Percentiles rank a stretch among this genome's conserved stretches.
These are phyloP conservation scores for Aspergillus tubingensis DNA, from an alignment of 2,329 filamentous ascomycete genomes.

Conservation along the genomic window DNA sequence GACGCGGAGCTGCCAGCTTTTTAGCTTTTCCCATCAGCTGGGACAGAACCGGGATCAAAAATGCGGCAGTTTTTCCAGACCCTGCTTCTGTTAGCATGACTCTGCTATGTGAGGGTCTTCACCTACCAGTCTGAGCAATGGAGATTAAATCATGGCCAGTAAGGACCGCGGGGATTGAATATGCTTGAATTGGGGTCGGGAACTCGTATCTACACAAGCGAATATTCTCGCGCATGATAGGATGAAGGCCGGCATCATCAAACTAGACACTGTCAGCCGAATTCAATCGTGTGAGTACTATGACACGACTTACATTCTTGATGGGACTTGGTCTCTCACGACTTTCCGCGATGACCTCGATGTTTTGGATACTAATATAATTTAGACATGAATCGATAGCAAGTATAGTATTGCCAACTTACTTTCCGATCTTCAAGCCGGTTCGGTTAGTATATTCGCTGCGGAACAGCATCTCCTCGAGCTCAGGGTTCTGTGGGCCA, in stretches of 20 bases:
- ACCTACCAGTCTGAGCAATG: slow-evolving; percentile 86
- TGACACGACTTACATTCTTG: slow-evolving; percentile 46
- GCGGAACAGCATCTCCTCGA: slow-evolving; percentile 76
- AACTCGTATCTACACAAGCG: slow-evolving; percentile 67
- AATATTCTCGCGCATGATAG: slow-evolving; percentile 77
- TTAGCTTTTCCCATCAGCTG: slow-evolving; percentile 95
- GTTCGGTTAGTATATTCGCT: slow-evolving; percentile 52
- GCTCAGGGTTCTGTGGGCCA: slow-evolving; percentile 66
- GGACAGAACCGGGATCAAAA: slow-evolving; percentile 83
- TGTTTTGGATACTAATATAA: slow-evolving; percentile 44
- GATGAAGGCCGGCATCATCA: slow-evolving; percentile 78
- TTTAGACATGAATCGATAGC: slow-evolving; percentile 7
- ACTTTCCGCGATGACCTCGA: slow-evolving; percentile 55
- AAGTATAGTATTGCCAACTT: slow-evolving; percentile 34
- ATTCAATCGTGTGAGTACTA: background rate
- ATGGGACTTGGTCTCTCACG: slow-evolving; percentile 52
- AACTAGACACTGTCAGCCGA: slow-evolving; percentile 56
- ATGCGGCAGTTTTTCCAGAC: slow-evolving; percentile 94
- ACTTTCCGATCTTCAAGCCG: slow-evolving; percentile 67
- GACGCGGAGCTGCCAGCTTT: slow-evolving; percentile 75
- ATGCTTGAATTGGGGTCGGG: slow-evolving; percentile 87
- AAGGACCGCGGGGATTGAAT: slow-evolving; percentile 76
- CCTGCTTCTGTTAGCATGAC: slow-evolving; percentile 56
- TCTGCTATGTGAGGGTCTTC: background rate
- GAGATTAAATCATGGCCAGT: slow-evolving; percentile 80